A percentile compares a stretch with the other conserved stretches of the same genome.
These are phyloP conservation scores for Ilyonectria robusta DNA, from an alignment of 2,329 filamentous ascomycete genomes.

Conservation along the genomic window DNA sequence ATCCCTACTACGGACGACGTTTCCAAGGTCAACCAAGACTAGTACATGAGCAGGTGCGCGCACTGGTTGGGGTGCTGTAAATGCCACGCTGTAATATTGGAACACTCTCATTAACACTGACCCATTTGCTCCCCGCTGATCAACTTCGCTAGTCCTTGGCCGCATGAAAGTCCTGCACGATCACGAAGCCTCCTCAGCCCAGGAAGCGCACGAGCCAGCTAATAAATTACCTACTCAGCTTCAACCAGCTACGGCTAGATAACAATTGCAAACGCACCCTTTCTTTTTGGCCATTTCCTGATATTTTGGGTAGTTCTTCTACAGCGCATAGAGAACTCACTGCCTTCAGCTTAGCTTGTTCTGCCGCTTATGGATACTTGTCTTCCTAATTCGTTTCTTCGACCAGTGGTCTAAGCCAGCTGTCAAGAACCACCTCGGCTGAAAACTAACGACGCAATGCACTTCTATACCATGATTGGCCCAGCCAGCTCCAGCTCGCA, in stretches of 20 bases:
- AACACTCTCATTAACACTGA: not conserved
- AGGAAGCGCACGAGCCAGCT: slow-evolving; percentile 10
- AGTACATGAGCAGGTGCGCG: too few species aligned
- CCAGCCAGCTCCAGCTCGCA: not conserved
- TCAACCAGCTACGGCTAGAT: slow-evolving; percentile 2
- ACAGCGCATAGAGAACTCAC: not conserved
- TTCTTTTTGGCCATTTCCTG: slow-evolving; percentile 1
- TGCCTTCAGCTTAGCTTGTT: not conserved
- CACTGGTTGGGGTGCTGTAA: not conserved
- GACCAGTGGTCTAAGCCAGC: not conserved
- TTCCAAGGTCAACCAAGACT: too few species aligned
- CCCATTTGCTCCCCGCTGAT: slow-evolving; percentile 13
- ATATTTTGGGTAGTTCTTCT: not conserved
- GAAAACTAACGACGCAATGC: slow-evolving; percentile 1
- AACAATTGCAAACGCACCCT: slow-evolving; percentile 4
- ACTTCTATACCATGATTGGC: slow-evolving; percentile 2
- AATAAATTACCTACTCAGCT: slow-evolving; percentile 1
- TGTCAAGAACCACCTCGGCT: slow-evolving; percentile 2
- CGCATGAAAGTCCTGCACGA: slow-evolving; percentile 23
- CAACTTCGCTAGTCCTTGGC: slow-evolving; percentile 17
- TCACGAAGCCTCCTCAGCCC: slow-evolving; percentile 4
- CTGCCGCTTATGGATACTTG: not conserved
- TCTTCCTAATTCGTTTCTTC: not conserved
- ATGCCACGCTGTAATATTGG: slow-evolving; percentile 18
- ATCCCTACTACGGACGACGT: not conserved